These are phyloP conservation scores for Diaporthe batatas DNA, from an alignment of 2,329 filamentous ascomycete species.

Conservation along the genomic window DNA sequence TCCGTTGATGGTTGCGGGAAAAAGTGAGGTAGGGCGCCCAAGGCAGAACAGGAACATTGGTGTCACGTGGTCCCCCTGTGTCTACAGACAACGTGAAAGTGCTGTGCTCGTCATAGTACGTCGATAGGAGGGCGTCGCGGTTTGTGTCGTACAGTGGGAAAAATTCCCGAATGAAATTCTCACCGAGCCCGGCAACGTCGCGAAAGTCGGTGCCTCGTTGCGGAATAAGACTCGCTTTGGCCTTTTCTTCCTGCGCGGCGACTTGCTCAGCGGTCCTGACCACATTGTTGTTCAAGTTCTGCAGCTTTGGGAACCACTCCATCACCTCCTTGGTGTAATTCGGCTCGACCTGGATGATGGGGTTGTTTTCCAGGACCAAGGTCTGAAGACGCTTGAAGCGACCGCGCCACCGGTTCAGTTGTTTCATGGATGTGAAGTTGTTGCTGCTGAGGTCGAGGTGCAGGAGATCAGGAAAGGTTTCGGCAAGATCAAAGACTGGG, in stretches of 20 bases:
- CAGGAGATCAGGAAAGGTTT: constrained; percentile 85
- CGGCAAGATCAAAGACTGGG: constrained; percentile 80
- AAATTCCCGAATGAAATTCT: constrained; percentile 81
- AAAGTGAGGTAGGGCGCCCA: constrained; percentile 83
- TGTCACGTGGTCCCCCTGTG: constrained; percentile 63
- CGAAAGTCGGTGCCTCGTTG: constrained; percentile 77
- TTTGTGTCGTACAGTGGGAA: constrained; percentile 81
- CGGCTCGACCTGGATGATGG: constrained; percentile 75
- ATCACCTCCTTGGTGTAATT: constrained; percentile 77
- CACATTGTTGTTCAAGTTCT: constrained; percentile 79
- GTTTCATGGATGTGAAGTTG: constrained; percentile 76
- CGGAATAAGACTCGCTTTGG: constrained; percentile 70
- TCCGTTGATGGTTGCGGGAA: constrained; percentile 82
- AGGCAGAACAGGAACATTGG: constrained; percentile 60
- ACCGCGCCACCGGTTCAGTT: constrained; percentile 81
- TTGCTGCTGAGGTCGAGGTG: constrained; percentile 93
- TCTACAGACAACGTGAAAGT: constrained; percentile 83
- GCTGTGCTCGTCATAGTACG: constrained; percentile 82
- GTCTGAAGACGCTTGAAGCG: constrained; percentile 86
- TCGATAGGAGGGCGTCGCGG: constrained; percentile 70
- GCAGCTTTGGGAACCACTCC: constrained; percentile 86
- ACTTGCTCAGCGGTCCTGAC: constrained; percentile 81
- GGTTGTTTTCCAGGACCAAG: constrained; percentile 82
- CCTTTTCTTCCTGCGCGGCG: constrained; percentile 64
- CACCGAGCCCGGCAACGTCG: constrained; percentile 80